A percentile compares a stretch with the other conserved stretches of the same genome.
Conservation (phyloP, 768 basidiomycete genomes). For the Lactifluus subvellereus region DNA sequence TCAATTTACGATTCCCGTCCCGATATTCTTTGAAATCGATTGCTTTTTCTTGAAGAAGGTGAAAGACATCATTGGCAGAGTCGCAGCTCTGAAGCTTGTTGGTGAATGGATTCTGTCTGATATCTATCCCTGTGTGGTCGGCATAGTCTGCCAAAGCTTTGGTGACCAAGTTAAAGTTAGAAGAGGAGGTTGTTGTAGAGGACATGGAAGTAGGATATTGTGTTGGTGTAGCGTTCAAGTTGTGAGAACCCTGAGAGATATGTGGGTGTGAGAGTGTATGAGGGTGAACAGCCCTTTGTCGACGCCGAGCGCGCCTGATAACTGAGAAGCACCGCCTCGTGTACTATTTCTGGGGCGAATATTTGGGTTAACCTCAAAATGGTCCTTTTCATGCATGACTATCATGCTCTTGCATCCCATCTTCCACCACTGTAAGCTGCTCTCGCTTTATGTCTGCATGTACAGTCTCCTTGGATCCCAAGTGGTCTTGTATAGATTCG, state of each 20-base stretch:
- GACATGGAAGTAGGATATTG: too few species aligned
- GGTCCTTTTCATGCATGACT: slow-evolving; percentile 57
- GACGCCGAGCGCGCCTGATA: too few species aligned
- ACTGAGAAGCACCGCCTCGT: too few species aligned
- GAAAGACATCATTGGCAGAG: not conserved
- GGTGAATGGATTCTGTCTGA: not conserved
- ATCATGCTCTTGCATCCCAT: slow-evolving; percentile 64
- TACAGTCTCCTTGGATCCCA: not conserved
- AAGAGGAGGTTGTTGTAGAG: too few species aligned
- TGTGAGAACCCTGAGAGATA: too few species aligned
- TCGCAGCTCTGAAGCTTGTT: too few species aligned
- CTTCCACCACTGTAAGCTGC: slow-evolving; percentile 48
- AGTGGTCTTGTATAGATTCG: not conserved
- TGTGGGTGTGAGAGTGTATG: too few species aligned
- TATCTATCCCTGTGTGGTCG: not conserved
- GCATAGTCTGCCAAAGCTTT: not conserved
- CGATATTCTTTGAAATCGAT: not conserved
- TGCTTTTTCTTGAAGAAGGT: not conserved
- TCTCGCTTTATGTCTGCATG: slow-evolving; percentile 7
- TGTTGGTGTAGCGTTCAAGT: too few species aligned
- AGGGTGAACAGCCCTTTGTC: too few species aligned
- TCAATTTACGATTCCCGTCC: too few species aligned
- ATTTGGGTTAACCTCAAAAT: slow-evolving; percentile 71
- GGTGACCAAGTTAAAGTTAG: not conserved
- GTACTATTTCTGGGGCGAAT: slow-evolving; percentile 35